phyloP scores from a whole-genome alignment of 306 rosid genomes.

The Corylus avellana region DNA sequence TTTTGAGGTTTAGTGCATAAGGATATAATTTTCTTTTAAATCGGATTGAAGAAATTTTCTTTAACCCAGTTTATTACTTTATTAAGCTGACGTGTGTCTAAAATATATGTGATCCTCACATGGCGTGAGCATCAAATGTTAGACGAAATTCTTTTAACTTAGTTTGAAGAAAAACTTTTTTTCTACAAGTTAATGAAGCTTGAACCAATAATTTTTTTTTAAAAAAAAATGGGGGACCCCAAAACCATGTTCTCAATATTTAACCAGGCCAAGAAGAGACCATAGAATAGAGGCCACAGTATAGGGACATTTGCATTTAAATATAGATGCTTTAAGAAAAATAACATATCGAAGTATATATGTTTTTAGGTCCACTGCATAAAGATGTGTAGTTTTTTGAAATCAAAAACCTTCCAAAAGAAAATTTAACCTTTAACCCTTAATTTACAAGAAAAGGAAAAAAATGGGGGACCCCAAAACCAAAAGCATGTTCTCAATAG shows the following conservation, averaged over 20 bases:
- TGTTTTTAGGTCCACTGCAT: constrained; percentile 32
- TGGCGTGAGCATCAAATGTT: too few species aligned
- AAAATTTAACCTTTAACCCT: neutral
- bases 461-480: neutral
- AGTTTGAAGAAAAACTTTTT: too few species aligned
- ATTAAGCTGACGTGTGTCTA: too few species aligned
- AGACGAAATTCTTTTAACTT: too few species aligned
- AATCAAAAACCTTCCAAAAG: constrained; percentile 19
- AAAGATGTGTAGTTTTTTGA: constrained; percentile 12
- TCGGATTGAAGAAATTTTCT: too few species aligned
- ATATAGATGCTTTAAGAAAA: too few species aligned
- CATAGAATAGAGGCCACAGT: neutral
- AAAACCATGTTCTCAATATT: too few species aligned
- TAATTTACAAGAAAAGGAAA: neutral
- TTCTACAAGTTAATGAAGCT: neutral
- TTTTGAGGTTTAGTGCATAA: neutral
- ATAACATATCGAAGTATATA: neutral
- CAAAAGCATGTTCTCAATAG: constrained; percentile 7
- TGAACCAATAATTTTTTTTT: neutral
- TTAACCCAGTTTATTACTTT: too few species aligned
- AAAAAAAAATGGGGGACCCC: too few species aligned
- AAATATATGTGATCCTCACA: too few species aligned
- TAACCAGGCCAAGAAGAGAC: too few species aligned
- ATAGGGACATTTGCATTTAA: neutral
- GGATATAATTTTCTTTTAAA: too few species aligned